Evolutionary conservation across 768 basidiomycete genomes (phyloP), one percentile per base, ranked within the genome.

Genomic region (Termitomyces sp.): DNA sequence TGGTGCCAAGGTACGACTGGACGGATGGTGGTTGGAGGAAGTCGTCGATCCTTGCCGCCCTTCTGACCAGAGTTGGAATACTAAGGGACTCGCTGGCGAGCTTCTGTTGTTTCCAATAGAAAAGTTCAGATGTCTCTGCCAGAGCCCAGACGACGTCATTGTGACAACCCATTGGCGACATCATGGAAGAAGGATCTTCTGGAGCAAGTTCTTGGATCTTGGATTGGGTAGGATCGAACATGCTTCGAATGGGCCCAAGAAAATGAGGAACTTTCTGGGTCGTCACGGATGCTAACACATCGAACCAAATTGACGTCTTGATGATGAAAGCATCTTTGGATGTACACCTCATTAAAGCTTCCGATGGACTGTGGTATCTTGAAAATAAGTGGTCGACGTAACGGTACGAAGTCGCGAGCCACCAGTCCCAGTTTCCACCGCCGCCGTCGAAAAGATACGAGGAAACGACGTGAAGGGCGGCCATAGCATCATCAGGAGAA

Each of bases 221-320:
- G 47, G 76, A 78, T 32, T 63, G 66, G 20, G 70, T 68, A 45
- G 82, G 80, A 20, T 67, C 69, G 70, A 85, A 92, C 44, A 93
- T 73, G 26, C 70, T 68, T 24, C 79, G 76, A 65, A 90, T 86
- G 43, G 78, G 74, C 3, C 64, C 33, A 40, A 87, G 70, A 68
- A 91, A 85, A 49, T 74, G 74, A 10, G 91, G 90, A 3, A 71
- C 62, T 61, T 77, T 63, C 60, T 78, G 74, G n/a, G 80, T 84
- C n/a, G 90, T 89, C 52, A 87, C 80, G 1, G 86, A 83, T 7
- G 88, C 90, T 52, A 92, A 78, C 36, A 92, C 88, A 67, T 93
- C 91, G 68, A 92, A 91, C 91, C 91, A 93, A 55, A 92, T 84
- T 16, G 88, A 84, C 28, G 90, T 87, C 70, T 90, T 90, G 72